A percentile compares a stretch with the other conserved stretches of the same genome.
Conservation (phyloP, 2,329 filamentous ascomycete species). For the Paramyrothecium roridum region DNA sequence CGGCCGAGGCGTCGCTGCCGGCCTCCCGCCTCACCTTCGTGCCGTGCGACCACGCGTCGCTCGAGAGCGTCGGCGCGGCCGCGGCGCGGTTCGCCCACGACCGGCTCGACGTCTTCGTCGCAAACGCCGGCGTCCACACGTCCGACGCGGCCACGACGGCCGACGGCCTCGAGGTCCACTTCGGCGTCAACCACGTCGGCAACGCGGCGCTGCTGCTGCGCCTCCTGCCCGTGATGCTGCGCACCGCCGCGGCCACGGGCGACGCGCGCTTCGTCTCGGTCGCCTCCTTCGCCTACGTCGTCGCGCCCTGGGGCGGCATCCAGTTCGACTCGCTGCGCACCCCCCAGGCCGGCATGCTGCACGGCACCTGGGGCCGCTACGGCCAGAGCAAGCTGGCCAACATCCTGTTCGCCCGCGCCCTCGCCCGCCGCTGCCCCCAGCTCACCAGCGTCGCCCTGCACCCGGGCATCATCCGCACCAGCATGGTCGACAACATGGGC, state of each 20-base stretch:
- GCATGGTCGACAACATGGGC: conserved; percentile 16
- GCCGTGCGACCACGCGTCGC: conserved; percentile 45
- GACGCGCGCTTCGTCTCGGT: conserved; percentile 19
- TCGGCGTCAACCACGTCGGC: conserved; percentile 30
- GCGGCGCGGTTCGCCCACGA: conserved; percentile 35
- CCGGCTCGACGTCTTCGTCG: conserved; percentile 38
- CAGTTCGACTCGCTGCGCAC: conserved; percentile 22
- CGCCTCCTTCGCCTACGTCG: conserved; percentile 21
- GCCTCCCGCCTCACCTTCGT: conserved; percentile 25
- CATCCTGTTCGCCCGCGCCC: conserved; percentile 40
- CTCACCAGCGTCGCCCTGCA: conserved; percentile 44
- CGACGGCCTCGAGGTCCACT: conserved; percentile 32
- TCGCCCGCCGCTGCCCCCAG: conserved; percentile 39
- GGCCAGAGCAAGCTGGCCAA: conserved; percentile 49
- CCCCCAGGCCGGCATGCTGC: conserved; percentile 17
- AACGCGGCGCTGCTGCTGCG: conserved; percentile 28
- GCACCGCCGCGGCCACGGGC: conserved; percentile 6
- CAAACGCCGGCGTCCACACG: conserved; percentile 32
- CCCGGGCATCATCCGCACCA: conserved; percentile 37
- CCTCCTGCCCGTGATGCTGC: conserved; percentile 22
- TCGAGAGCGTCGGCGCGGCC: conserved; percentile 42
- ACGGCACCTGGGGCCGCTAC: conserved; percentile 42
- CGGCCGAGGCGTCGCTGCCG: conserved; percentile 5
- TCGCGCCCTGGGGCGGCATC: conserved; percentile 21
- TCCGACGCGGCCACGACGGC: conserved; percentile 16